phyloP scores from a whole-genome alignment of 768 basidiomycete species.

The Lanmaoa rubissima region DNA sequence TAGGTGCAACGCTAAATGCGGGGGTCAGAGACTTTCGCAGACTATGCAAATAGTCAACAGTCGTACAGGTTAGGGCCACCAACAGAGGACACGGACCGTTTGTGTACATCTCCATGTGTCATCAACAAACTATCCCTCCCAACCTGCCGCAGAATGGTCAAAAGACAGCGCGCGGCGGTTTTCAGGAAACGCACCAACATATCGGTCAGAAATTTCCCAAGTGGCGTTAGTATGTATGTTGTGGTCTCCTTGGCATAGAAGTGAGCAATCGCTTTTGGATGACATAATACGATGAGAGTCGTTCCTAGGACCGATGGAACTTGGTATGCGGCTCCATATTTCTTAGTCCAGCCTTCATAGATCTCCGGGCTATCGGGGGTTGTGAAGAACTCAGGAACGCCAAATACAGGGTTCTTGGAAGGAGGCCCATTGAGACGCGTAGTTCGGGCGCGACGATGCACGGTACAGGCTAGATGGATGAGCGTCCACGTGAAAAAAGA shows the following conservation, averaged over 20 bases:
- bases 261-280: constrained; percentile 51
- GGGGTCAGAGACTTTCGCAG: constrained; percentile 39
- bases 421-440: constrained; percentile 45
- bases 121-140: constrained; percentile 15
- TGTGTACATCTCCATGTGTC: constrained; percentile 19
- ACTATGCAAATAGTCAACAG: constrained; percentile 6
- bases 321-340: constrained; percentile 47
- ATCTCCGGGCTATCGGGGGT: constrained; percentile 31
- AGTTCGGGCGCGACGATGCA: constrained; percentile 13
- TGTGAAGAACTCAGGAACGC: constrained; percentile 32
- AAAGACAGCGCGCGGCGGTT: neutral
- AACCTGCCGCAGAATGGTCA: constrained; percentile 3
- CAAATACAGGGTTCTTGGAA: constrained; percentile 42
- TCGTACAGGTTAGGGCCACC: neutral
- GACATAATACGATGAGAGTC: constrained; percentile 38
- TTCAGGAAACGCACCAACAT: constrained; percentile 20
- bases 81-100: constrained; percentile 2
- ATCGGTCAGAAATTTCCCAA: constrained; percentile 29
- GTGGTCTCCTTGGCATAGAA: constrained; percentile 52
- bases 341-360: constrained; percentile 47
- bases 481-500: constrained; percentile 18
- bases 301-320: constrained; percentile 42
- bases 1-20: constrained; percentile 40
- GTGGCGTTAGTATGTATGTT: constrained; percentile 29
- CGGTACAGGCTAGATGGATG: constrained; percentile 9